A percentile compares a stretch with the other conserved stretches of the same genome.
phyloP scores from a whole-genome alignment of 768 basidiomycete species.

The Russula sp. region DNA sequence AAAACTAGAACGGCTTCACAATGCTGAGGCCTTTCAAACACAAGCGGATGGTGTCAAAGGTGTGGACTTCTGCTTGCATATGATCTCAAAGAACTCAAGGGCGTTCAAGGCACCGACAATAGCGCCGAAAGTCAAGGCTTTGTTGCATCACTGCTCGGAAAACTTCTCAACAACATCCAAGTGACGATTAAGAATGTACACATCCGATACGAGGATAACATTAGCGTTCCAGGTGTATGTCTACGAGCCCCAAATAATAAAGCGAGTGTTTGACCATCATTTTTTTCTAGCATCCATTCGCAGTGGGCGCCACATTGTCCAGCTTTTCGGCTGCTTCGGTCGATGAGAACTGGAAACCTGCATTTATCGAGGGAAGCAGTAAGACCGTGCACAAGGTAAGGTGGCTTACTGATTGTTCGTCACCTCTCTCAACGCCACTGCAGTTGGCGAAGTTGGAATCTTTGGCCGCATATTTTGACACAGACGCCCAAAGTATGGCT shows the following conservation, averaged over 20 bases:
- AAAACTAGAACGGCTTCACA: slow-evolving; percentile 85
- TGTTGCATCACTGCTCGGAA: slow-evolving; percentile 75
- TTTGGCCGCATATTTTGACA: slow-evolving; percentile 92
- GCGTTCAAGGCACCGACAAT: slow-evolving; percentile 37
- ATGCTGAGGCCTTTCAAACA: slow-evolving; percentile 79
- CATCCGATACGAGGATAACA: slow-evolving; percentile 90
- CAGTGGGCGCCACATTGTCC: slow-evolving; percentile 83
- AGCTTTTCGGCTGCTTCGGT: slow-evolving; percentile 89
- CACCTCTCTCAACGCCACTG: slow-evolving; percentile 12
- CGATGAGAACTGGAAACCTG: slow-evolving; percentile 79
- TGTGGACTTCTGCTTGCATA: slow-evolving; percentile 32
- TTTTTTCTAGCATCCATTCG: slow-evolving; percentile 81
- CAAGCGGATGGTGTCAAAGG: slow-evolving; percentile 53
- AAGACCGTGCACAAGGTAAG: slow-evolving; percentile 85
- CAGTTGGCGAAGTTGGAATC: slow-evolving; percentile 85
- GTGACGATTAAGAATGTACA: slow-evolving; percentile 95
- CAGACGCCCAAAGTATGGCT: slow-evolving; percentile 78
- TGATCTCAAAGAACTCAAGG: neutral
- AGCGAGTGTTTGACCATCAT: neutral
- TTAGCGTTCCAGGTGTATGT: slow-evolving; percentile 89
- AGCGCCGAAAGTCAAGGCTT: slow-evolving; percentile 75
- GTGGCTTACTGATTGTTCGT: neutral
- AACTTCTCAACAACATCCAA: slow-evolving; percentile 94
- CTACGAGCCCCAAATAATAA: slow-evolving; percentile 9
- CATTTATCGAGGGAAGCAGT: slow-evolving; percentile 88